phyloP scores from a whole-genome alignment of 176 grass and related monocot species.

The Carex scoparia region DNA sequence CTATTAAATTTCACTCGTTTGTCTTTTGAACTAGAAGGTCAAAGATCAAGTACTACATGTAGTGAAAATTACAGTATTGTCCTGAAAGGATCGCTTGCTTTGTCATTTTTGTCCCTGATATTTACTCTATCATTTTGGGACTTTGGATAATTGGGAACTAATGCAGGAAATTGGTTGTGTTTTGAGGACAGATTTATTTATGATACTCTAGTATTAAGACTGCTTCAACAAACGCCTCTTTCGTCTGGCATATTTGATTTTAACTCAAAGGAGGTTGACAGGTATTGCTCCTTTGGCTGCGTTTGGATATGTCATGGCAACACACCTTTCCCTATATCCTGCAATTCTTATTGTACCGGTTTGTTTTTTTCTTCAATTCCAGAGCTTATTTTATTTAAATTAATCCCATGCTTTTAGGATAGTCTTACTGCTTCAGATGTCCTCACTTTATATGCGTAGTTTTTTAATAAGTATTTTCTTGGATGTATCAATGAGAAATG shows the following conservation, averaged over 20 bases:
- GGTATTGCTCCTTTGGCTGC: constrained; percentile 78
- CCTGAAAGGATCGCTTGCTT: background rate
- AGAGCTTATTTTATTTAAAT: constrained; percentile 12
- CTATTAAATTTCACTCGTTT: background rate
- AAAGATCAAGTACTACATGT: background rate
- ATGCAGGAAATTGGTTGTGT: background rate
- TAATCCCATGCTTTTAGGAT: background rate
- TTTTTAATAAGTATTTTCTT: background rate
- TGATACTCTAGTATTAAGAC: constrained; percentile 26
- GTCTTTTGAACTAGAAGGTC: background rate
- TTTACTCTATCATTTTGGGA: background rate
- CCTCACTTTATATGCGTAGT: background rate
- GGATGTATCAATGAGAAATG: background rate
- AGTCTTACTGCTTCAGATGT: background rate
- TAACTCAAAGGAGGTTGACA: constrained; percentile 25
- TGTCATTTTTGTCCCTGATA: background rate
- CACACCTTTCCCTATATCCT: constrained; percentile 86
- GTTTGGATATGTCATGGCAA: constrained; percentile 94
- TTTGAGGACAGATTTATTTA: constrained; percentile 13
- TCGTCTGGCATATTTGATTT: background rate
- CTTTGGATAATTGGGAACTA: background rate
- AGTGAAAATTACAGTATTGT: background rate
- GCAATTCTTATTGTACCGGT: constrained; percentile 83
- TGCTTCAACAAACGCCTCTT: constrained; percentile 21
- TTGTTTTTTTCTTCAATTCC: constrained; percentile 18